Percentiles rank a stretch among this genome's conserved stretches.
Evolutionary conservation across 495 filamentous ascomycete species (phyloP).

Genomic region (Neurospora sp.): DNA sequence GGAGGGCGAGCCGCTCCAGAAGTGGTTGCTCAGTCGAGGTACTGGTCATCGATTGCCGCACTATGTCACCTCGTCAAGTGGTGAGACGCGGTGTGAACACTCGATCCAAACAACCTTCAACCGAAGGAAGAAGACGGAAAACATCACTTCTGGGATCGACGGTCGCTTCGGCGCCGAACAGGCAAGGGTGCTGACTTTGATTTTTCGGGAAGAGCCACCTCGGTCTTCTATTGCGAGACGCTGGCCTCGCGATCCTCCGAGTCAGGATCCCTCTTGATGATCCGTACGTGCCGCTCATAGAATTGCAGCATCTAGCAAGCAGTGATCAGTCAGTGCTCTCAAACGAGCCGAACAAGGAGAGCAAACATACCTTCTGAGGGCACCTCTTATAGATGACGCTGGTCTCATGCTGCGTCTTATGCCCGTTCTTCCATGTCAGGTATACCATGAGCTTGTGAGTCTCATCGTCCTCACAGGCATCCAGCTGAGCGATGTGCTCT

Average conservation of each 20-base stretch:
- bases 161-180: no score
- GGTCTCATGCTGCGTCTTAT: conserved; percentile 50
- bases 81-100: no score
- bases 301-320: conserved; percentile 42
- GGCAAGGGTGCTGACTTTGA: no score
- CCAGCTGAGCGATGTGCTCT: conserved; percentile 42
- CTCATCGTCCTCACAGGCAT: conserved; percentile 46
- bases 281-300: conserved; percentile 49
- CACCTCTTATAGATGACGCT: conserved; percentile 45
- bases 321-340: no score
- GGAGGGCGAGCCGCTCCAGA: no score
- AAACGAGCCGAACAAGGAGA: no score
- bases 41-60: no score
- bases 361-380: conserved; percentile 42
- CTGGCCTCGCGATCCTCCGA: neutral
- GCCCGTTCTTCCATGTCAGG: conserved; percentile 45
- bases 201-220: neutral
- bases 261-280: conserved; percentile 26
- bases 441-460: conserved; percentile 38
- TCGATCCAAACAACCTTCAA: no score
- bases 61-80: no score
- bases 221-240: neutral
- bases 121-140: no score
- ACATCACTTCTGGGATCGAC: no score
- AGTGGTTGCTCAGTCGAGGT: no score